Evolutionary conservation across 129 eudicot genomes (phyloP).

Genomic region (Cynara cardunculus): DNA sequence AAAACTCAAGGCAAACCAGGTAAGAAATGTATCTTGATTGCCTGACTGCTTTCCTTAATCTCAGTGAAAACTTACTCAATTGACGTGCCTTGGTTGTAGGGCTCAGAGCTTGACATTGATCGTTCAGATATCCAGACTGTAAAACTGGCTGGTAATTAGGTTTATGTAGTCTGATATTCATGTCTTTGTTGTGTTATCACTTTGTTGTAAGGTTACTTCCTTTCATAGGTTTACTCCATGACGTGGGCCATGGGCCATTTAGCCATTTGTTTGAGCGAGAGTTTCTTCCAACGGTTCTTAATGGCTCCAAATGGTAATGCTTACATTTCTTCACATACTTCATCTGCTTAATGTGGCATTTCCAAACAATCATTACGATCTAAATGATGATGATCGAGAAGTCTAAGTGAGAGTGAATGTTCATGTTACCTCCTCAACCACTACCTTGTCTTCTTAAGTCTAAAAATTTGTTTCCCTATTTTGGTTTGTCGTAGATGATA

Average conservation of each 20-base stretch:
- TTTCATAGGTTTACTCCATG: constrained; percentile 75
- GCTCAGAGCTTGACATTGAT: constrained; percentile 73
- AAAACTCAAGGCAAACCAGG: constrained; percentile 58
- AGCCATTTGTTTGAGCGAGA: constrained; percentile 93
- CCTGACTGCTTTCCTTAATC: constrained; percentile 6
- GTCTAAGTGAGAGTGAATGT: constrained; percentile 3
- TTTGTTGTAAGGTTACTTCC: background rate
- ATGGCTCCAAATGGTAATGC: constrained; percentile 56
- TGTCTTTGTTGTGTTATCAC: background rate
- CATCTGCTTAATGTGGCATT: constrained; percentile 7
- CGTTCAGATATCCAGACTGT: constrained; percentile 67
- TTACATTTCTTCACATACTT: background rate
- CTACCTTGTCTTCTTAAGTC: constrained; percentile 8
- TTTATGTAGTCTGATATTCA: constrained; percentile 3
- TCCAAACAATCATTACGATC: background rate
- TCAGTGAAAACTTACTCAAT: constrained; percentile 2
- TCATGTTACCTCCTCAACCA: constrained; percentile 3
- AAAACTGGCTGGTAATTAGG: constrained; percentile 69
- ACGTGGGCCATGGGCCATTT: constrained; percentile 95
- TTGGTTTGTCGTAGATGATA: constrained; percentile 13
- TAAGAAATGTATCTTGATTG: constrained; percentile 19
- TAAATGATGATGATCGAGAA: background rate
- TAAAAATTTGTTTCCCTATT: background rate
- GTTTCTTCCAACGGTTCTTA: constrained; percentile 65
- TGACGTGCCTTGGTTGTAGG: constrained; percentile 42